These are phyloP conservation scores for Metschnikowia shivogae DNA, from an alignment of 805 yeast species.

Conservation along the genomic window DNA sequence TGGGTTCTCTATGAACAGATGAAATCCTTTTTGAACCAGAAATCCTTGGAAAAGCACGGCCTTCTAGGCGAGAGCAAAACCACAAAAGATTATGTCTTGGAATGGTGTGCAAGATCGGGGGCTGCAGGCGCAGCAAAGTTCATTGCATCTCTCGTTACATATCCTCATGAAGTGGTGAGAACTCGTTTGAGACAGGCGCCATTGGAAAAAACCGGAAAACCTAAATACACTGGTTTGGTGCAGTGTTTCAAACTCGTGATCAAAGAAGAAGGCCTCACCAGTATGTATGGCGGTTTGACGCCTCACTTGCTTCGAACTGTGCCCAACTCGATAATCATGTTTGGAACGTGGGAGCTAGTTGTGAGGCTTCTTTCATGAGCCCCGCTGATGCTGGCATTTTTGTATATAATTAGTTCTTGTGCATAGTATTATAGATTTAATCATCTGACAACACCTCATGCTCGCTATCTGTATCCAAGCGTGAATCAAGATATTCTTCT, in stretches of 20 bases:
- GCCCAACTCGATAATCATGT: slow-evolving; percentile 97
- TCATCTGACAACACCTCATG: slow-evolving; percentile 9
- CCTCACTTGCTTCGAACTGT: slow-evolving; percentile 96
- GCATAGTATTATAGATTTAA: not conserved
- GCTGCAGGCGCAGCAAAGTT: slow-evolving; percentile 97
- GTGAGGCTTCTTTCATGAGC: slow-evolving; percentile 30
- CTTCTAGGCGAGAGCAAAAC: slow-evolving; percentile 26
- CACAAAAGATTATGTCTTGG: slow-evolving; percentile 61
- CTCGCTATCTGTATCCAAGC: slow-evolving; percentile 12
- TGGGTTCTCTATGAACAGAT: slow-evolving; percentile 97
- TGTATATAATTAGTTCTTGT: slow-evolving; percentile 10
- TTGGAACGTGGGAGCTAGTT: slow-evolving; percentile 94
- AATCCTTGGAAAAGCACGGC: slow-evolving; percentile 40
- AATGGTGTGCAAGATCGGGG: slow-evolving; percentile 95
- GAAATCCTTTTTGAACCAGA: slow-evolving; percentile 61
- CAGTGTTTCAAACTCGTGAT: slow-evolving; percentile 84
- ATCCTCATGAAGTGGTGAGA: slow-evolving; percentile 96
- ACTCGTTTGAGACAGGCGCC: slow-evolving; percentile 97
- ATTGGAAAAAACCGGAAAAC: slow-evolving; percentile 59
- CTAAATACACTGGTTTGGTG: slow-evolving; percentile 83
- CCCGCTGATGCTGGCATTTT: not conserved
- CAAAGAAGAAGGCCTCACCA: slow-evolving; percentile 86
- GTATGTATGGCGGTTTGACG: slow-evolving; percentile 96
- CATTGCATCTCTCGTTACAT: slow-evolving; percentile 85
- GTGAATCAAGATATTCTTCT: not conserved